phyloP scores from a whole-genome alignment of 106 monocot species.

The Chionographis japonica region DNA sequence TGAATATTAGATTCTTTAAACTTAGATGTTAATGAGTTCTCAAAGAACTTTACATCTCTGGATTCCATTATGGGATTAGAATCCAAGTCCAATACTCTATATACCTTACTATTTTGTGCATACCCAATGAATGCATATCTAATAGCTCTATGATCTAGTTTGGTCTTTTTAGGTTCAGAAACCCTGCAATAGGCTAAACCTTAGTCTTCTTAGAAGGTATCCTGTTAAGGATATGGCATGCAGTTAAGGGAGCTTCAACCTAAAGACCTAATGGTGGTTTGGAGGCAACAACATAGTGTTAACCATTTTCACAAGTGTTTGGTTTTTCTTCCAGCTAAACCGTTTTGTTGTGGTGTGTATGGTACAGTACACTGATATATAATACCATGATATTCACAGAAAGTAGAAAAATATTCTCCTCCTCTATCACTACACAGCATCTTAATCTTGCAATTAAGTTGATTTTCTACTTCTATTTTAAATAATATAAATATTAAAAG shows the following conservation, averaged over 20 bases:
- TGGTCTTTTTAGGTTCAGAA: too few relatives aligned
- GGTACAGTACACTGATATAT: constrained; percentile 4
- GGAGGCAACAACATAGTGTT: constrained; percentile 1
- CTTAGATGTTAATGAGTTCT: background rate
- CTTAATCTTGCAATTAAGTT: background rate
- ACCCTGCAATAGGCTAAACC: constrained; percentile 1
- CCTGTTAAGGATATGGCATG: constrained; percentile 1
- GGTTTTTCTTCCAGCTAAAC: constrained; percentile 1
- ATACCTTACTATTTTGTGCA: too few relatives aligned
- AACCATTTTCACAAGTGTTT: background rate
- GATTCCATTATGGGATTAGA: too few relatives aligned
- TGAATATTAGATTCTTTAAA: too few relatives aligned
- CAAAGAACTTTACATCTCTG: background rate
- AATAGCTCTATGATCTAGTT: too few relatives aligned
- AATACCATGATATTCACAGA: constrained; percentile 1
- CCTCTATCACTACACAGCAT: background rate
- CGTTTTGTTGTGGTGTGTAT: constrained; percentile 4
- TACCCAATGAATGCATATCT: too few relatives aligned
- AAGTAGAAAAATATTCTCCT: background rate
- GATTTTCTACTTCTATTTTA: constrained; percentile 4
- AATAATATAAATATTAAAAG: background rate
- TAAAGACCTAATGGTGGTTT: background rate
- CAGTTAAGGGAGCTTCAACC: background rate
- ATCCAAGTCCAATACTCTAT: too few relatives aligned
- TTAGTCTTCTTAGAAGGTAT: background rate